Evolutionary conservation across 2,329 filamentous ascomycete genomes (phyloP), one percentile per base, ranked within the genome.

Genomic region (Neofusicoccum parvum): DNA sequence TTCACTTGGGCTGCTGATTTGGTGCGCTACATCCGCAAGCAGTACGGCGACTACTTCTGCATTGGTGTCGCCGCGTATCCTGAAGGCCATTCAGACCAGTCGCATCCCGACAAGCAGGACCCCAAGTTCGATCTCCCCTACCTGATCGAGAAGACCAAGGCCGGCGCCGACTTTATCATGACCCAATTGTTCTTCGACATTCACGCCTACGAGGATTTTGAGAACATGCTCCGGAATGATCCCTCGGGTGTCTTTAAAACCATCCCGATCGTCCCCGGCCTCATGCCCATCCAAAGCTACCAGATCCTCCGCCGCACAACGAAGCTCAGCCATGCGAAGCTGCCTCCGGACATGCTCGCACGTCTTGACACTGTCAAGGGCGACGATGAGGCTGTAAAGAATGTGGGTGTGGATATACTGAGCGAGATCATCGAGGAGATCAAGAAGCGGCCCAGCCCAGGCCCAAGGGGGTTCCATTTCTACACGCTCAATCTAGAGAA

Each of bases 231-330:
- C 70, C 84, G 93, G 67, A 86, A 89, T 62, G 92, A 99, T 73
- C 87, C 92, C 54, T 96, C 92, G 73, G 92, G 92, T 3, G 85
- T 86, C 2, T 97, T 99, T 80, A 92, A 91, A 79, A 87, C 86
- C 2, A 91, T 97, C 27, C 90, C 92, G 6, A 96, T 99, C 70
- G 91, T 99, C 65, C 94, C 95, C 0, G 95, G 95, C 1, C 83
- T 99, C 72, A 97, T 99, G 94, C 95, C 95, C 12, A 93, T 99
- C 62, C 95, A 99, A 80, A 96, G 92, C 79, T 98, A 96, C 79
- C 92, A 96, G 76, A 98, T 97, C 82, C 87, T 99, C 49, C 92
- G 92, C 73, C 85, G 95, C 68, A 97, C 94, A 37, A 94, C 94
- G 27, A 99, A 98, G 80, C 85, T 99, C 49, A 97, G 93, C 76